These are phyloP conservation scores for Blastomyces gilchristii DNA, from an alignment of 2,329 filamentous ascomycete species.

Conservation along the genomic window DNA sequence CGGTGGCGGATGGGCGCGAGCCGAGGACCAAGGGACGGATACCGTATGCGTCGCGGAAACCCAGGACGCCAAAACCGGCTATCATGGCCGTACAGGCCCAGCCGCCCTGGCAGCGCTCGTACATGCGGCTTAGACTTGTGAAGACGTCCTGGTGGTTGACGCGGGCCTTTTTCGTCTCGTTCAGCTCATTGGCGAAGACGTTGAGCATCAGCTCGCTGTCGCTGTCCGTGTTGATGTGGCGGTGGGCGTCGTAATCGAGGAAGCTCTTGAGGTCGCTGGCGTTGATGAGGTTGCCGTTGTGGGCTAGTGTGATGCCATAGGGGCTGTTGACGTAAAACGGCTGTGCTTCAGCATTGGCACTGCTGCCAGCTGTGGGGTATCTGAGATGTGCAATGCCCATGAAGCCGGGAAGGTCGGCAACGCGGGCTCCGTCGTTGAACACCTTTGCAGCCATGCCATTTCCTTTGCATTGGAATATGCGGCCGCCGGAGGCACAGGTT, in stretches of 20 bases:
- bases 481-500: slow-evolving; percentile 61
- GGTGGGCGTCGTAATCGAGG: slow-evolving; percentile 66
- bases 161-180: slow-evolving; percentile 69
- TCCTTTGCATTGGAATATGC: slow-evolving; percentile 82
- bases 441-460: slow-evolving; percentile 80
- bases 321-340: slow-evolving; percentile 87
- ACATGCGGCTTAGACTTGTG: slow-evolving; percentile 59
- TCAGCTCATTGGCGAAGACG: slow-evolving; percentile 72
- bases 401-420: slow-evolving; percentile 66
- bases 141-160: slow-evolving; percentile 72
- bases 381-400: slow-evolving; percentile 80
- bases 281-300: slow-evolving; percentile 87
- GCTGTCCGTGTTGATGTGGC: slow-evolving; percentile 83
- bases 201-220: slow-evolving; percentile 85
- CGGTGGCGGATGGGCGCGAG: slow-evolving; percentile 56
- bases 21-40: slow-evolving; percentile 77
- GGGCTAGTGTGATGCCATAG: slow-evolving; percentile 69
- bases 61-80: slow-evolving; percentile 68
- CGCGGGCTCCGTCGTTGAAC: slow-evolving; percentile 66
- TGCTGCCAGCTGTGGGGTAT: slow-evolving; percentile 82
- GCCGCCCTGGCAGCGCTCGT: slow-evolving; percentile 60
- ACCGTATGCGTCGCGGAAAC: slow-evolving; percentile 68
- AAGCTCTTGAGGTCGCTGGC: slow-evolving; percentile 57
- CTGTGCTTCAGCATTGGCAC: slow-evolving; percentile 74
- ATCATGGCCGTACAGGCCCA: slow-evolving; percentile 77